A percentile compares a stretch with the other conserved stretches of the same genome.
phyloP scores from a whole-genome alignment of 495 filamentous ascomycete species.

The Tetracladium setigerum region DNA sequence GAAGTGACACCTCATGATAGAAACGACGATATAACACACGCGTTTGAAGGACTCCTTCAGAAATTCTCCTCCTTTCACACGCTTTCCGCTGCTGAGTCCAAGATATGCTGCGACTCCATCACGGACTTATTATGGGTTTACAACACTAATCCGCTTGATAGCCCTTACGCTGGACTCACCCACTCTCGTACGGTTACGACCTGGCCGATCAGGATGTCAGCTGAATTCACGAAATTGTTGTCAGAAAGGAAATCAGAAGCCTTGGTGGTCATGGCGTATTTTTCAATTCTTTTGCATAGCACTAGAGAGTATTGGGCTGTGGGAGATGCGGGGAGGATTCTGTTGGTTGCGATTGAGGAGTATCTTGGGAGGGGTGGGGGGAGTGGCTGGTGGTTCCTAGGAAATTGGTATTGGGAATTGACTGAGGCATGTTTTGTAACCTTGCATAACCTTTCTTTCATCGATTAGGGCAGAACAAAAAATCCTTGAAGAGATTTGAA shows the following conservation, averaged over 20 bases:
- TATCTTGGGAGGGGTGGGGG: slow-evolving; percentile 13
- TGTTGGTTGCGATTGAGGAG: slow-evolving; percentile 5
- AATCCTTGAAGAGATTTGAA: too few species aligned
- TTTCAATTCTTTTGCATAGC: slow-evolving; percentile 28
- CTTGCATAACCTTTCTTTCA: neutral
- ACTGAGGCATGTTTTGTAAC: neutral
- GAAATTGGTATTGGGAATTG: neutral
- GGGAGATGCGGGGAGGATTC: slow-evolving; percentile 26
- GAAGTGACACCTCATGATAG: neutral
- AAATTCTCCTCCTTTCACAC: neutral
- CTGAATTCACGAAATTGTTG: slow-evolving; percentile 27
- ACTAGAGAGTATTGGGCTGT: slow-evolving; percentile 30
- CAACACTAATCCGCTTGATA: neutral
- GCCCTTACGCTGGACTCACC: too few species aligned
- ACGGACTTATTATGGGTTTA: slow-evolving; percentile 10
- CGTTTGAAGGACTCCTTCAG: slow-evolving; percentile 1
- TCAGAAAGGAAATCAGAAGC: slow-evolving; percentile 29
- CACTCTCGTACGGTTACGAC: slow-evolving; percentile 14
- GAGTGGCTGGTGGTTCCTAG: slow-evolving; percentile 9
- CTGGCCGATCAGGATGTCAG: slow-evolving; percentile 28
- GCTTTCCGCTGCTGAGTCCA: neutral
- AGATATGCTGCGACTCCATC: slow-evolving; percentile 12
- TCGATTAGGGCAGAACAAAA: too few species aligned
- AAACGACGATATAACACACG: slow-evolving; percentile 1
- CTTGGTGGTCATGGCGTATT: slow-evolving; percentile 35